Conservation (phyloP, 1,139 yeast genomes). For the Taphrina communis region DNA sequence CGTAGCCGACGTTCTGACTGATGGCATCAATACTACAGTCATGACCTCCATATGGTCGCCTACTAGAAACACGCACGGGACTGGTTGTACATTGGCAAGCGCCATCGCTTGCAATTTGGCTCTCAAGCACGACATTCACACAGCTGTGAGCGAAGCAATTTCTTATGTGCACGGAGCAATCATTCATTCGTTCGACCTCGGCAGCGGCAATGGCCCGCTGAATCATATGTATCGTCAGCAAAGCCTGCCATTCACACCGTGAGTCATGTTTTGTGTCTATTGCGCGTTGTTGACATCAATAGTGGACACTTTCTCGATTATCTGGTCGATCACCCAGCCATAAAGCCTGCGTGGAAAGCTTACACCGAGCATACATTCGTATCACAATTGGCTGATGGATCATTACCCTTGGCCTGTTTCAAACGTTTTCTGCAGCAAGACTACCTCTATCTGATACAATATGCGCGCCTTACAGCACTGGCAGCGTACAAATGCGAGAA, state of each 20-base stretch:
- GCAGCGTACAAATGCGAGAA: conserved; percentile 64
- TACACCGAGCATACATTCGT: conserved; percentile 72
- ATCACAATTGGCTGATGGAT: conserved; percentile 59
- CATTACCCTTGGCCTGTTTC: conserved; percentile 61
- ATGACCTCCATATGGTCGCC: conserved; percentile 60
- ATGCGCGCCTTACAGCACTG: conserved; percentile 70
- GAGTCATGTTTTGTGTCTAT: neutral
- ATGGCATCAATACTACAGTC: conserved; percentile 56
- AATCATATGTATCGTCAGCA: conserved; percentile 45
- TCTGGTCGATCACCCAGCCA: conserved; percentile 63
- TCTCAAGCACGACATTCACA: conserved; percentile 56
- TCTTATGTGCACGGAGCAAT: conserved; percentile 74
- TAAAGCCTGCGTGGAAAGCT: conserved; percentile 59
- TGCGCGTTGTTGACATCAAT: conserved; percentile 44
- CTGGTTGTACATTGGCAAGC: conserved; percentile 88
- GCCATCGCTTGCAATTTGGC: conserved; percentile 80
- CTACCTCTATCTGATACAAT: conserved; percentile 69
- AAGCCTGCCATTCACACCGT: conserved; percentile 49
- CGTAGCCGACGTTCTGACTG: conserved; percentile 68
- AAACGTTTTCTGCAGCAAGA: conserved; percentile 71
- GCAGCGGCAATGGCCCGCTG: conserved; percentile 49
- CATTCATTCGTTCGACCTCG: conserved; percentile 47
- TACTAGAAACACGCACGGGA: conserved; percentile 76
- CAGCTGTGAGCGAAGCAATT: conserved; percentile 64
- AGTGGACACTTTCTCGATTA: conserved; percentile 59